Evolutionary conservation across 2,329 filamentous ascomycete species (phyloP).

Genomic region (Phoma sp.): DNA sequence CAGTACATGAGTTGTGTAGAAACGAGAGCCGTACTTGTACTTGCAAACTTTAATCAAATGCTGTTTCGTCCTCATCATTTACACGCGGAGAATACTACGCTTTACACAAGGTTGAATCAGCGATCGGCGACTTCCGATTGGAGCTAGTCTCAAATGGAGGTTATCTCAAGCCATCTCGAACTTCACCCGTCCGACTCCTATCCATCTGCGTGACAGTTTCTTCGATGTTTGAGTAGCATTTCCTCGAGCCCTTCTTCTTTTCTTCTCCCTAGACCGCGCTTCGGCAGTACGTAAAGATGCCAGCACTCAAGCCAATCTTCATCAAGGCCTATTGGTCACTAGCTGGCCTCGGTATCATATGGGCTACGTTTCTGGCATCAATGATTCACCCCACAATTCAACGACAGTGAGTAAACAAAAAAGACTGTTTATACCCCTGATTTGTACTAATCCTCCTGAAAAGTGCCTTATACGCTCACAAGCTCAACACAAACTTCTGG

Average conservation of each 20-base stretch:
- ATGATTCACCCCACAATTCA: constrained; percentile 76
- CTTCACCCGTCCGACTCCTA: constrained; percentile 7
- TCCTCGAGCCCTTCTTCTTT: not conserved
- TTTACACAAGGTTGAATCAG: constrained; percentile 1
- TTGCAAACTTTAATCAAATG: too few species aligned
- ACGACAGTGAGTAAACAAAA: constrained; percentile 69
- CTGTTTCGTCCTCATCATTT: too few species aligned
- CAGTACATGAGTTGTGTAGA: too few species aligned
- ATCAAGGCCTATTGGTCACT: constrained; percentile 50
- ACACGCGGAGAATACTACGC: too few species aligned
- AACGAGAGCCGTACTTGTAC: too few species aligned
- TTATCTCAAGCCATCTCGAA: constrained; percentile 15
- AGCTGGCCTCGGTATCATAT: constrained; percentile 66
- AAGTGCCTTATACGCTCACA: constrained; percentile 85
- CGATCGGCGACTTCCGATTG: constrained; percentile 16
- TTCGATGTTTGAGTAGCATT: not conserved
- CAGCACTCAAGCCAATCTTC: constrained; percentile 36
- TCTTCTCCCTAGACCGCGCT: not conserved
- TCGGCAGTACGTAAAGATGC: constrained; percentile 27
- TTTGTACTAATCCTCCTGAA: not conserved
- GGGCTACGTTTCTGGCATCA: constrained; percentile 70
- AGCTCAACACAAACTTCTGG: constrained; percentile 75
- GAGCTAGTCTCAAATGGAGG: constrained; percentile 13
- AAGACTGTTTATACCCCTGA: too few species aligned
- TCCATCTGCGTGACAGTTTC: constrained; percentile 1